Conservation (phyloP, 202 grass and related monocot genomes). For the Brachypodium distachyon region DNA sequence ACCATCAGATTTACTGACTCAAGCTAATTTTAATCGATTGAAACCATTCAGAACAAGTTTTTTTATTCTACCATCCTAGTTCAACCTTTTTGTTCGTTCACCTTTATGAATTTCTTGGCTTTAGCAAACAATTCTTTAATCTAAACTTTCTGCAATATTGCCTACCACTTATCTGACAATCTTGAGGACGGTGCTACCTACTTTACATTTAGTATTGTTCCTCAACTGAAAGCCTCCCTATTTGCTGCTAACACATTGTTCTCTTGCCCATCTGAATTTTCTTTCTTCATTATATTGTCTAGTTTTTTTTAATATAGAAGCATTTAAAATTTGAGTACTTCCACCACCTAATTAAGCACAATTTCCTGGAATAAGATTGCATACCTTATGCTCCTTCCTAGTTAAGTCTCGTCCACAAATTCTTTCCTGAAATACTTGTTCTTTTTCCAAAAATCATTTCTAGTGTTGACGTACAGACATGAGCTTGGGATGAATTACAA, state of each 20-base stretch:
- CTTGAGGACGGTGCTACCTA: not conserved
- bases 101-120: not conserved
- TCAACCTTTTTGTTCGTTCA: not conserved
- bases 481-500: conserved; percentile 99
- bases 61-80: not conserved
- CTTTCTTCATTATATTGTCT: not conserved
- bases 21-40: not conserved
- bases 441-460: not conserved
- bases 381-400: not conserved
- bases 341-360: not conserved
- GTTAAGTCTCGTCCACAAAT: not conserved
- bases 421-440: conserved; percentile 7
- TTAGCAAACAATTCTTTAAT: not conserved
- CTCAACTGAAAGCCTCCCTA: not conserved
- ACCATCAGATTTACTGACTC: not conserved
- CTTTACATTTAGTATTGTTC: not conserved
- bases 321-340: not conserved
- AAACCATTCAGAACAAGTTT: not conserved
- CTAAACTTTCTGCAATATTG: not conserved
- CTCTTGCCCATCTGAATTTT: not conserved
- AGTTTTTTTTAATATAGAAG: not conserved
- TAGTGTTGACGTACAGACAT: conserved; percentile 91
- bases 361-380: not conserved
- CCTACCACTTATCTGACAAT: not conserved
- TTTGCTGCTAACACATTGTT: not conserved